Base-by-base conservation (phyloP, 2,329 filamentous ascomycete genomes). In the Didymella exigua region DNA sequence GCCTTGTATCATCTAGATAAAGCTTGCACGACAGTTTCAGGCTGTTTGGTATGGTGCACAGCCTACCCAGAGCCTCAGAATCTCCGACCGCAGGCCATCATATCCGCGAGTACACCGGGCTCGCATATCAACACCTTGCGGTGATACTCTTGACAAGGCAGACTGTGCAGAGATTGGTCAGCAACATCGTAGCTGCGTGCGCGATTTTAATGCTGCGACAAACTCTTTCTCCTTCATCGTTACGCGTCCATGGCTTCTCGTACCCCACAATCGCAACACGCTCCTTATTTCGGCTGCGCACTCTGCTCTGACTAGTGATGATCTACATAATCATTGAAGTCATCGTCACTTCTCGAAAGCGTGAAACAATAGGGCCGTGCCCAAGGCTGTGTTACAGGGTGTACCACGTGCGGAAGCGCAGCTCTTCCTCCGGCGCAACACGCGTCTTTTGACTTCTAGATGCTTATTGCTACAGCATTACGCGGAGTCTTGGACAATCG, bases 21-120 rank as follows among this genome's bases (percentile, higher is more conserved):
- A 49, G 51, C 51, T 54, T 43, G 51, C 38, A 42, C 21, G n/a
- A 21, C 40, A 41, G 52, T 54, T 54, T 54, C 52, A 54, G 40
- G 13, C 26, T 41, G 40, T 49, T 30, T 48, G 38, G 43, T 21
- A 37, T 23, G 8, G 33, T 40, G 52, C 52, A 54, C 52, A 54
- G 52, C 51, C 51, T 49, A 38, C 45, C 33, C 21, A 18, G 6
- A 38, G 36, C 30, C 7, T 30, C 27, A 31, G 5, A 5, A 24
- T 34, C 27, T 49, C 52, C 52, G 45, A 45, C 45, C 52, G 51
- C 21, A 48, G 26, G 45, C 5, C 18, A 24, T 44, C 24, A 21
- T 38, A n/a, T n/a, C n/a, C n/a, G n/a, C n/a, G n/a, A n/a, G n/a
- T n/a, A 13, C 45, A 40, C 11, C 14, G 16, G 13, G 33, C 38